Base-by-base conservation (phyloP, 75 land plant genomes). In the Pseudotsuga menziesii region DNA sequence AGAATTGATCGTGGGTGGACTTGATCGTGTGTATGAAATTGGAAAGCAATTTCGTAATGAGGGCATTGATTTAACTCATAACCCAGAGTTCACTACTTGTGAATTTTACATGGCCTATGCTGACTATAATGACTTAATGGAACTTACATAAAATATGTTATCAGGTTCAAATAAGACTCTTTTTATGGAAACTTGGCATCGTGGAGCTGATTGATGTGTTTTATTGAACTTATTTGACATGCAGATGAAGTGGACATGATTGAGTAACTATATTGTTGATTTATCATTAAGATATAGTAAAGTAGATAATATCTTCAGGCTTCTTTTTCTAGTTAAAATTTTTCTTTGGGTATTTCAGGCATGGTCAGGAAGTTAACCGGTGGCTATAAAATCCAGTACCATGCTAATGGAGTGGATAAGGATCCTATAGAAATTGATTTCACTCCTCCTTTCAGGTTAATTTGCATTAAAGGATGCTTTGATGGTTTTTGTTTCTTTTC, bases 81-180 rank as follows among this genome's bases (percentile, higher is more conserved):
- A 96, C 88, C 98, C 98, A 52, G 98, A 96, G 83, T 96, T 96
- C 76, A 96, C 97, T 16, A 91, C 97, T 7, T 91, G 94, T 78
- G 98, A 96, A 73, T 96, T 96, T 74, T 96, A 96, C 66, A 91
- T 91, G 97, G 98, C 98, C 16, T 96, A 83, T 86, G 94, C 98
- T 1, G 98, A 96, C 76, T 96, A 96, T 79, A 77, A 91, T 81
- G 97, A 96, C 56, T 72, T 96, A 80, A 96, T 96, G 98, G 84
- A 76, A 1, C 82, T 96, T 3, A 96, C 98, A 22, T 97, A 96
- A 75, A 36, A 96, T 57, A 82, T 96, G 88, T 58, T 96, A 17
- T 90, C 97, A 76, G 97, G 98, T 96, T 81, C 76, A 73, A 54
- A 25, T 26, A 20, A 61, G 35, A 74, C 19, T 56, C 8, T 57